Percentiles rank a stretch among this genome's conserved stretches.
phyloP scores from a whole-genome alignment of 2,329 filamentous ascomycete genomes.

The Teratosphaeria destructans region DNA sequence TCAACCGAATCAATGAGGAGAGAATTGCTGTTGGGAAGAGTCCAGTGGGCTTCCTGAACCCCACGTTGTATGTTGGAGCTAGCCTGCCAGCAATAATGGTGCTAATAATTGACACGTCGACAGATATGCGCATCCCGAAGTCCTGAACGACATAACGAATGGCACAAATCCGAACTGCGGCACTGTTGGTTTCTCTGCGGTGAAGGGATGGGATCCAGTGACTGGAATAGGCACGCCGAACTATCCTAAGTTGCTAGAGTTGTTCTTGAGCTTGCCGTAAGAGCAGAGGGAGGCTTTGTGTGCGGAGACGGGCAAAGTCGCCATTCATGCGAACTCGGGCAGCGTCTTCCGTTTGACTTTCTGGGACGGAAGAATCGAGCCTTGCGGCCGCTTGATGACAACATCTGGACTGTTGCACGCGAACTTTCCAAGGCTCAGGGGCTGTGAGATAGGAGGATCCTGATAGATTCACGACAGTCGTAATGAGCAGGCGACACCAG shows the following conservation, averaged over 20 bases:
- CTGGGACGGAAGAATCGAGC: too few relatives aligned
- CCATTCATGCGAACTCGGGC: too few relatives aligned
- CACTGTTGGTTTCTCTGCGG: slow-evolving; percentile 1
- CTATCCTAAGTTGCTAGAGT: slow-evolving; percentile 18
- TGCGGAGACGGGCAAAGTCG: background rate
- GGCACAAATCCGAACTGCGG: slow-evolving; percentile 21
- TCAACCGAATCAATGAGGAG: slow-evolving; percentile 17
- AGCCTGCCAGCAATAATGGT: background rate
- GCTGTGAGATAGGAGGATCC: too few relatives aligned
- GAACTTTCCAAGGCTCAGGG: too few relatives aligned
- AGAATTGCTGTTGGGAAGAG: slow-evolving; percentile 10
- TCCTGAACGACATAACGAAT: slow-evolving; percentile 16
- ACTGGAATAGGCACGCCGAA: slow-evolving; percentile 20
- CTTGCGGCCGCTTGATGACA: too few relatives aligned
- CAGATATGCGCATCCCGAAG: slow-evolving; percentile 14
- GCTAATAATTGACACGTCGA: background rate
- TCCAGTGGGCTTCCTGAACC: slow-evolving; percentile 17
- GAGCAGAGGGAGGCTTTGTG: background rate
- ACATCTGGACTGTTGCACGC: too few relatives aligned
- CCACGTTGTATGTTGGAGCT: slow-evolving; percentile 6
- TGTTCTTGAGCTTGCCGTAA: slow-evolving; percentile 13
- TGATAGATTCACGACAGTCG: too few relatives aligned
- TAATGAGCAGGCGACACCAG: too few relatives aligned
- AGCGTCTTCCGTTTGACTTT: too few relatives aligned
- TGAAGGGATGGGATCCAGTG: slow-evolving; percentile 14